Evolutionary conservation across 2,329 filamentous ascomycete species (phyloP), one percentile per base, ranked within the genome.

Genomic region (Lasiodiplodia theobromae): DNA sequence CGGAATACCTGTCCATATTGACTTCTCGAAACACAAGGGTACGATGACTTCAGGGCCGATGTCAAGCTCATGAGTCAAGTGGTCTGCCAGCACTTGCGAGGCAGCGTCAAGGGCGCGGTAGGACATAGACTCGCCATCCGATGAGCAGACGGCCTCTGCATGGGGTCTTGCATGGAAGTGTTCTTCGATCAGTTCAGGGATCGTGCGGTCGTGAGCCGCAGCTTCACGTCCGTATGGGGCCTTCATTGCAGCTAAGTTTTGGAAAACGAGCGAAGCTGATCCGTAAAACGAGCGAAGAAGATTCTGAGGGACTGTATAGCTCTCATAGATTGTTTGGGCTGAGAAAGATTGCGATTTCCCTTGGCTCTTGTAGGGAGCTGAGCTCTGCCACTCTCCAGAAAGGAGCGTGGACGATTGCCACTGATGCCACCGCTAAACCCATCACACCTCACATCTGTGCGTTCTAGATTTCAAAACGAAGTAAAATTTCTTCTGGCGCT

Each of bases 1-100:
- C 47, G 38, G 14, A 7, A 11, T 49, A 62, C 57, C 38, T 49
- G 57, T 49, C 31, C 88, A 78, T 1, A 88, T 77, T 0, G 90
- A 94, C 76, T 96, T 96, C 28, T 94, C 87, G 86, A 96, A 89
- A 58, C 91, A 83, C 54, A 97, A 86, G 37, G 89, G 89, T 18
- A 96, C 82, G 11, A 92, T 80, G n/a, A 87, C 83, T 8, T 89
- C 86, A 1, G 83, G 78, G 1, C 77, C 70, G 0, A 86, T 80
- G 0, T 86, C 85, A 1, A 79, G 75, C 2, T 80, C 73, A 11
- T 81, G 49, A 3, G 14, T 10, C 23, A 62, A 73, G 0, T 97
- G 77, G 69, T 84, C 76, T 68, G 85, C 80, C 2, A 90, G 91
- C 65, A 94, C 78, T 38, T 81, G 80, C 72, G 94, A 94, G 0